Conservation (phyloP, 345 rosid species). For the Camelina sativa region DNA sequence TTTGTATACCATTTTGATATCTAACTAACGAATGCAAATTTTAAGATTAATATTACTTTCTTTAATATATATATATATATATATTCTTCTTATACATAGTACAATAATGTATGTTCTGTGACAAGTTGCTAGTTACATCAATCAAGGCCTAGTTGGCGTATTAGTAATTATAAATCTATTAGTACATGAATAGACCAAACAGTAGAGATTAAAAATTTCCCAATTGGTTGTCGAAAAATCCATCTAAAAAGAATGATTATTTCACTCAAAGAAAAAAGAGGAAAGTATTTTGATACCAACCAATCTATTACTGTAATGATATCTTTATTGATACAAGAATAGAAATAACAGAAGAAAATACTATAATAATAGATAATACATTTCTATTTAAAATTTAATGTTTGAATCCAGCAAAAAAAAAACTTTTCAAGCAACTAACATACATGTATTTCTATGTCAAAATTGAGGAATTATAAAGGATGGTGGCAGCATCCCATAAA, state of each 20-base stretch:
- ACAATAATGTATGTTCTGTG: background rate
- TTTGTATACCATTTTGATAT: background rate
- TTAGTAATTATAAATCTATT: background rate
- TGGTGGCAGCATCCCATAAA: slow-evolving; percentile 46
- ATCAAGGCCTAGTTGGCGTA: background rate
- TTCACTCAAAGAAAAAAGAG: background rate
- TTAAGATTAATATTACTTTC: background rate
- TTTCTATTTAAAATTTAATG: background rate
- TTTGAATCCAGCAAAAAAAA: background rate
- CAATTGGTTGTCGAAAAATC: too few species aligned
- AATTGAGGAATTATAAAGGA: slow-evolving; percentile 14
- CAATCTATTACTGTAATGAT: background rate
- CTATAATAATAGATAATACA: background rate
- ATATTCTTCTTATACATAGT: background rate
- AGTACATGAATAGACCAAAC: background rate
- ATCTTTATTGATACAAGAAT: background rate
- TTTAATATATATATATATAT: background rate
- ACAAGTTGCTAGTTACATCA: slow-evolving; percentile 17
- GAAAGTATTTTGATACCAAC: too few species aligned
- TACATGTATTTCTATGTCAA: background rate
- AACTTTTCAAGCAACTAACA: slow-evolving; percentile 10
- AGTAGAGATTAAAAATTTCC: background rate
- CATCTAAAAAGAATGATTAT: background rate
- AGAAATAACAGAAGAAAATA: background rate
- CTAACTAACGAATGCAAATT: background rate